Percentiles rank a stretch among this genome's conserved stretches.
phyloP scores from a whole-genome alignment of 2,329 filamentous ascomycete genomes.

The Ceratocystis colombiana region DNA sequence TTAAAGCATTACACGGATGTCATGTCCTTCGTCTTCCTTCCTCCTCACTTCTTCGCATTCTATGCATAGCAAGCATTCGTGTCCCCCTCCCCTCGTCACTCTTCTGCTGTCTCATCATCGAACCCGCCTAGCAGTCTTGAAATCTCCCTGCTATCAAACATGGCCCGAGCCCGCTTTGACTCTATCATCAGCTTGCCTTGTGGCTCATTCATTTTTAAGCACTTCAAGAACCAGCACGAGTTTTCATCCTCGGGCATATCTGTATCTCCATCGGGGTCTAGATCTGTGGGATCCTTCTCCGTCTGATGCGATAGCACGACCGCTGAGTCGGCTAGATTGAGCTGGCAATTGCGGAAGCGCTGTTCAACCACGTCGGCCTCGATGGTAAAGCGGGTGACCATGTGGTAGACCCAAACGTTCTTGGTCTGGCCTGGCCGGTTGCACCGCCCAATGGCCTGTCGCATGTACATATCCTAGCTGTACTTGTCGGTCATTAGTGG shows the following conservation, averaged over 20 bases:
- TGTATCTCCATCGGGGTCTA: neutral
- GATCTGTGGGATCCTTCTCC: neutral
- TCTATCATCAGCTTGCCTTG: neutral
- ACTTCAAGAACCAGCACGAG: neutral
- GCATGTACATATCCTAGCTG: slow-evolving; percentile 33
- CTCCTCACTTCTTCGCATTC: too few species aligned
- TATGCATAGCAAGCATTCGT: too few species aligned
- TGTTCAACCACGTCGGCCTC: slow-evolving; percentile 36
- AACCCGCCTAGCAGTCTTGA: slow-evolving; percentile 17
- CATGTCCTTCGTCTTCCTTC: too few species aligned
- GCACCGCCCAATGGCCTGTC: slow-evolving; percentile 36
- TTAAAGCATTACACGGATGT: too few species aligned
- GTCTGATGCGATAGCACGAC: slow-evolving; percentile 8
- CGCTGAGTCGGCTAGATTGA: neutral
- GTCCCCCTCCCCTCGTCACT: neutral
- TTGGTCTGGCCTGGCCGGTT: slow-evolving; percentile 36
- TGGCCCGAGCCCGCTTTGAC: slow-evolving; percentile 12
- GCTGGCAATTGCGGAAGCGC: slow-evolving; percentile 26
- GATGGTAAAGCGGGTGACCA: slow-evolving; percentile 34
- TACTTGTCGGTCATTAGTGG: slow-evolving; percentile 31
- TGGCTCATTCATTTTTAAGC: slow-evolving; percentile 2
- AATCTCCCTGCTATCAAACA: slow-evolving; percentile 25
- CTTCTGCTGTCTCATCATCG: slow-evolving; percentile 21
- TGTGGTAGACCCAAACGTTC: slow-evolving; percentile 35
- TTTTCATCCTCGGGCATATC: neutral